Conservation (phyloP, 805 yeast genomes). For the Cyberlindnera maclurae region DNA sequence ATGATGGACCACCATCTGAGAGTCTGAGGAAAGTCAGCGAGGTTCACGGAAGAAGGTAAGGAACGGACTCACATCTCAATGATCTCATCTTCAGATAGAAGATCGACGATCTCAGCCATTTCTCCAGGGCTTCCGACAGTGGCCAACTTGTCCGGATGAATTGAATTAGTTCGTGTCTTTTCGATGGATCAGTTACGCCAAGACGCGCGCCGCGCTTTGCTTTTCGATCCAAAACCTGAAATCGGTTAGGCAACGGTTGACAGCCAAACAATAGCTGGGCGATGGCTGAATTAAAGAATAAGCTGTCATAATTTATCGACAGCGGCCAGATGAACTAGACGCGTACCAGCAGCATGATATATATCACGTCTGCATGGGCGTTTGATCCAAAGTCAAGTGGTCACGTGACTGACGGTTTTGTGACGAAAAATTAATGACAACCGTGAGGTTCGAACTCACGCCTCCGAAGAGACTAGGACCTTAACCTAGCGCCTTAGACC, state of each 20-base stretch:
- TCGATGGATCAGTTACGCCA: no score
- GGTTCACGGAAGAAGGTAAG: neutral
- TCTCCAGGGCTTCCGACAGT: neutral
- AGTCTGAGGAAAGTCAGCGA: slow-evolving; percentile 3
- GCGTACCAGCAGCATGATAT: no score
- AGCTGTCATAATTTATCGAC: no score
- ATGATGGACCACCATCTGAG: slow-evolving; percentile 5
- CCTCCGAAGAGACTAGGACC: slow-evolving; percentile 82
- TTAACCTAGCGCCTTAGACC: slow-evolving; percentile 70
- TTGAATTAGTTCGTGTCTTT: no score
- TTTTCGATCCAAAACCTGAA: no score
- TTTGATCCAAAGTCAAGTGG: neutral
- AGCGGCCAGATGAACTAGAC: no score
- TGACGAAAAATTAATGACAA: slow-evolving; percentile 39
- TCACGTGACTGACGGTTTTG: neutral
- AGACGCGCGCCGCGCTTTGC: neutral
- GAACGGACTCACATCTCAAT: slow-evolving; percentile 12
- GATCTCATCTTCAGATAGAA: slow-evolving; percentile 6
- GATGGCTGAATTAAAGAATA: no score
- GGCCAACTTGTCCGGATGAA: no score
- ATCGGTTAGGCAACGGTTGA: no score
- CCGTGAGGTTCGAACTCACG: slow-evolving; percentile 86
- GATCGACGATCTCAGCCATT: neutral
- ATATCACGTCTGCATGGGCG: no score
- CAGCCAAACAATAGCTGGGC: no score